Evolutionary conservation across 2,329 filamentous ascomycete species (phyloP), one percentile per base, ranked within the genome.

Genomic region (Penicillium sp.): DNA sequence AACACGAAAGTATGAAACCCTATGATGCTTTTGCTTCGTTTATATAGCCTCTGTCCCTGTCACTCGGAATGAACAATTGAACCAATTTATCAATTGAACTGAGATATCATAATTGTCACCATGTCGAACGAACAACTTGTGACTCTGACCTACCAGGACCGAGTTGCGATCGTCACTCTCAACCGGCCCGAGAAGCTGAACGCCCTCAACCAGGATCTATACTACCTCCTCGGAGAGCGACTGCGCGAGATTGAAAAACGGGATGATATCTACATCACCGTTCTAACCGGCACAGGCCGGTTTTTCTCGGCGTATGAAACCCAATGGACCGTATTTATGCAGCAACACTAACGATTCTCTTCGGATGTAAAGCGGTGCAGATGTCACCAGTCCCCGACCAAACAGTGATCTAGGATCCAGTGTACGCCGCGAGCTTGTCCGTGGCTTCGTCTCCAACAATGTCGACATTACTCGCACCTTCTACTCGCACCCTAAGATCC

Each of bases 401-500:
- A 65, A 70, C 12, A 59, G 62, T 3, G 59, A 65, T 13, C 54
- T 59, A 10, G 46, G 47, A 37, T 66, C 72, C 39, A 65, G 68
- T 42, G 59, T 56, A 11, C 71, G 73, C 45, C 68, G 69, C n/a
- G 71, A 78, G 51, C 81, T 79, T 69, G 76, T 93, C 23, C 73
- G 75, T 35, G 70, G 61, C 57, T 94, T 96, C 66, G 83, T 86
- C 8, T 73, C 82, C 51, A 83, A 84, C 73, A 96, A 96, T 72
- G 77, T 95, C 39, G 85, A 94, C 73, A 77, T 86, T 55, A 92
- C 89, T 2, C 82, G 86, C 54, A 82, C 87, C 53, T 95, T 96
- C 71, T 89, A 92, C 71, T 82, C 80, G 10, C 92, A 96, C 68
- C 85, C 88, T 54, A 95, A 96, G 70, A 84, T 96, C 66, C 84